Evolutionary conservation across 352 stramenopile genomes (phyloP).

Genomic region (Pythium sukuiense): DNA sequence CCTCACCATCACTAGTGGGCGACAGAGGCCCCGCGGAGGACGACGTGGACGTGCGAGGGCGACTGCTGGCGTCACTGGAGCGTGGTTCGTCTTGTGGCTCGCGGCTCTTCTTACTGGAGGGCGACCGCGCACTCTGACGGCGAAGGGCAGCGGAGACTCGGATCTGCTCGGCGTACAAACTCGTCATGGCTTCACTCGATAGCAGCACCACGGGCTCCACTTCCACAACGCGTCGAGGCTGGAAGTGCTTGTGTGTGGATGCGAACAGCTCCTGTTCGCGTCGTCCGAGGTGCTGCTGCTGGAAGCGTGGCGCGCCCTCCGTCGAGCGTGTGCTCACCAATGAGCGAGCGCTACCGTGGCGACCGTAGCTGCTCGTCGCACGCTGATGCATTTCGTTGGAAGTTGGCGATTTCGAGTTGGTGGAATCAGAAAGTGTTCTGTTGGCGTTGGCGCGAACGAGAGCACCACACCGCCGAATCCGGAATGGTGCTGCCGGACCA

Average conservation of each 20-base stretch:
- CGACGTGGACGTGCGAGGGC: conserved; percentile 27
- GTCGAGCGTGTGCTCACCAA: background rate
- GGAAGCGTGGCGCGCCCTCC: background rate
- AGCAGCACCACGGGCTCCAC: conserved; percentile 20
- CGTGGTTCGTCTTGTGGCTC: conserved; percentile 18
- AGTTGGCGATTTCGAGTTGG: background rate
- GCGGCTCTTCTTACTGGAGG: background rate
- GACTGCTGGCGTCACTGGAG: conserved; percentile 15
- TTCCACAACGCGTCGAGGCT: conserved; percentile 13
- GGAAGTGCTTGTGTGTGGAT: conserved; percentile 4
- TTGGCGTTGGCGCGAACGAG: conserved; percentile 14
- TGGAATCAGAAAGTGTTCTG: conserved; percentile 6
- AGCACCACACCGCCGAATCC: background rate
- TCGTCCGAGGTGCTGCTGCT: background rate
- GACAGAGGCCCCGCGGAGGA: conserved; percentile 30
- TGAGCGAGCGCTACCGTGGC: background rate
- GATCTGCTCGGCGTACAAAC: conserved; percentile 24
- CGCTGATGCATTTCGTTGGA: background rate
- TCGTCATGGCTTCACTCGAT: conserved; percentile 13
- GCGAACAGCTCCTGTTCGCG: background rate
- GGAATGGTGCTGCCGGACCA: conserved; percentile 1
- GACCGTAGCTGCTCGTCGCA: background rate
- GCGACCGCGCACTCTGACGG: background rate
- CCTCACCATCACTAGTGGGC: conserved; percentile 3
- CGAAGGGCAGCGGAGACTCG: background rate